These are phyloP conservation scores for Vanderwaltozyma verrucispora DNA, from an alignment of 805 yeast species.

Conservation along the genomic window DNA sequence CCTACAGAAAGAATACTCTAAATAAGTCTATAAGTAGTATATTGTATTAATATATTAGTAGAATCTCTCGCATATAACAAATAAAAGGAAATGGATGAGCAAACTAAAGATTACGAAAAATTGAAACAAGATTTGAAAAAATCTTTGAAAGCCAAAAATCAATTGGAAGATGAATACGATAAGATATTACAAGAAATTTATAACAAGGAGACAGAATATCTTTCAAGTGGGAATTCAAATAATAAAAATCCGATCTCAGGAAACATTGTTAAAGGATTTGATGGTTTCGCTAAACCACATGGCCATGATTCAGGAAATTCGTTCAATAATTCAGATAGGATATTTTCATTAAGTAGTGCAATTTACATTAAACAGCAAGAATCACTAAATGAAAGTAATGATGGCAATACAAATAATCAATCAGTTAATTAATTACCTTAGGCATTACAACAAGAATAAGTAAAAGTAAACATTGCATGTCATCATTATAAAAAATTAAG, in stretches of 20 bases:
- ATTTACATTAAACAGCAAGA: constrained; percentile 50
- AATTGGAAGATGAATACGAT: constrained; percentile 53
- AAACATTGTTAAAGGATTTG: constrained; percentile 87
- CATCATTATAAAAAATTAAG: no score
- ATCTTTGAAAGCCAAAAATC: constrained; percentile 49
- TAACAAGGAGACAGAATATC: constrained; percentile 66
- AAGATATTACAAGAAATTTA: constrained; percentile 68
- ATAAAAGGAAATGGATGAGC: neutral
- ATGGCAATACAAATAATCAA: no score
- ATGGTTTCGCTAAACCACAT: constrained; percentile 50
- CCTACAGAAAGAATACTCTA: no score
- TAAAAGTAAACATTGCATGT: no score
- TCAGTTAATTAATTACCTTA: no score
- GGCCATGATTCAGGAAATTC: constrained; percentile 22
- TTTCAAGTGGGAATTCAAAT: constrained; percentile 41
- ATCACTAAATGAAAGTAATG: neutral
- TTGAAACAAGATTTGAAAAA: constrained; percentile 57
- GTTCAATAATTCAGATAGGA: constrained; percentile 65
- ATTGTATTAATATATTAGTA: no score
- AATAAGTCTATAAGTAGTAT: no score
- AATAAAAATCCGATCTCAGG: constrained; percentile 26
- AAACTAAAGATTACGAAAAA: constrained; percentile 38
- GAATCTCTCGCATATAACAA: no score
- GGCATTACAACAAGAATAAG: no score
- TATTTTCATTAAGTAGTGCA: constrained; percentile 68